Percentiles rank a stretch among this genome's conserved stretches.
phyloP scores from a whole-genome alignment of 2,329 filamentous ascomycete genomes.

The Sporothrix variecibatus region DNA sequence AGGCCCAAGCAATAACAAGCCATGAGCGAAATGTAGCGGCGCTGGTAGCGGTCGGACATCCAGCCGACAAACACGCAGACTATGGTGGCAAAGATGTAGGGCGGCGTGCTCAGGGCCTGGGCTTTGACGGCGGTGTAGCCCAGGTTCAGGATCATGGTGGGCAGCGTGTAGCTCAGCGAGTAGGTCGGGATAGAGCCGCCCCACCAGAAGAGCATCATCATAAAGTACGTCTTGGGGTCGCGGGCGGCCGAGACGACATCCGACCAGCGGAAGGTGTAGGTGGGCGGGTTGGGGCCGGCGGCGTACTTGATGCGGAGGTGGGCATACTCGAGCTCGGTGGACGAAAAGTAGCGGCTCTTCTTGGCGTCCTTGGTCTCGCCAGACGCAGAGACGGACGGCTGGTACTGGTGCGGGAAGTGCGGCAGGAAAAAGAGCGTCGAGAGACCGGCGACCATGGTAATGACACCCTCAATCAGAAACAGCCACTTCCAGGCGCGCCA shows the following conservation, averaged over 20 bases:
- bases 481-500: slow-evolving; percentile 42
- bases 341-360: slow-evolving; percentile 55
- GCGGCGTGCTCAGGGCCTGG: slow-evolving; percentile 36
- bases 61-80: slow-evolving; percentile 31
- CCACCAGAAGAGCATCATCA: slow-evolving; percentile 46
- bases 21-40: slow-evolving; percentile 31
- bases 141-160: slow-evolving; percentile 37
- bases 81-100: slow-evolving; percentile 44
- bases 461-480: slow-evolving; percentile 45
- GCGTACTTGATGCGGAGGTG: slow-evolving; percentile 31
- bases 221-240: slow-evolving; percentile 47
- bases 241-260: slow-evolving; percentile 13
- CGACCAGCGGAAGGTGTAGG: slow-evolving; percentile 34
- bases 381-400: not conserved
- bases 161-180: slow-evolving; percentile 34
- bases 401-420: slow-evolving; percentile 32
- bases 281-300: slow-evolving; percentile 26
- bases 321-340: slow-evolving; percentile 46
- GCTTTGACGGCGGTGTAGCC: slow-evolving; percentile 36
- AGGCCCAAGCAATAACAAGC: slow-evolving; percentile 31
- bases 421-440: slow-evolving; percentile 36
- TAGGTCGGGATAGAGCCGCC: slow-evolving; percentile 23
- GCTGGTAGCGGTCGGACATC: slow-evolving; percentile 43
- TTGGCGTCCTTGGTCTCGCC: slow-evolving; percentile 32
- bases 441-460: slow-evolving; percentile 42